Conservation (phyloP, 139 green algal genomes). For the Medakamo hakoo region DNA sequence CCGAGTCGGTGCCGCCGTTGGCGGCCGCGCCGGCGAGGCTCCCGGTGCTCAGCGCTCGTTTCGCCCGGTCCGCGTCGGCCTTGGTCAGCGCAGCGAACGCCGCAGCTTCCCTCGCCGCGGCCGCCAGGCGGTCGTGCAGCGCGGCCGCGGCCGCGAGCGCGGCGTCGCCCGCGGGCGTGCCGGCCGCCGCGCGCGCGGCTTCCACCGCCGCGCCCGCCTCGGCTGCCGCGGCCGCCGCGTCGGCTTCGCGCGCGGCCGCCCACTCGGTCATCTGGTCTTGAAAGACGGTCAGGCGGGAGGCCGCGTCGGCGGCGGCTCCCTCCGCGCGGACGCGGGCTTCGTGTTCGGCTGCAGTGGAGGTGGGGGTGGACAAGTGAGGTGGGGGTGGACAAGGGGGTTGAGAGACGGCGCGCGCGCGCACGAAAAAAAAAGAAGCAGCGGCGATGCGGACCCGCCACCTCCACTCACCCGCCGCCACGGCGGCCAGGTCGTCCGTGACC, state of each 20-base stretch:
- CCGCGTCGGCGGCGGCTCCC: slow-evolving; percentile 35
- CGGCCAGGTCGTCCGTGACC: not conserved
- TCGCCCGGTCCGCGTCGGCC: slow-evolving; percentile 38
- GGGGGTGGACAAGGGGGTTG: not conserved
- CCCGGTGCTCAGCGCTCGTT: slow-evolving; percentile 19
- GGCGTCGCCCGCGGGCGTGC: not conserved
- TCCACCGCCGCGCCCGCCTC: not conserved
- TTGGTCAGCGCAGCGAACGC: slow-evolving; percentile 25
- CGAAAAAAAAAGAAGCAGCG: not conserved
- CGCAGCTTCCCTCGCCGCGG: slow-evolving; percentile 24
- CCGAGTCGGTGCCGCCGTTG: slow-evolving; percentile 17
- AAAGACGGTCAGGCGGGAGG: slow-evolving; percentile 40
- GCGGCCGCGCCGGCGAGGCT: not conserved
- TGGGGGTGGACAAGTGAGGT: not conserved
- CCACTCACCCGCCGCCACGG: not conserved
- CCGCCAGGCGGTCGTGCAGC: slow-evolving; percentile 20
- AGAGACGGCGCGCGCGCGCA: no score
- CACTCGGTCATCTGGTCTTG: slow-evolving; percentile 70
- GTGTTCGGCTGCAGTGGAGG: slow-evolving; percentile 44
- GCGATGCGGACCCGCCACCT: not conserved
- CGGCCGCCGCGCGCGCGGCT: not conserved
- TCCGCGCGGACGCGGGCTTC: slow-evolving; percentile 45
- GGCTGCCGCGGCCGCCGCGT: slow-evolving; percentile 11
- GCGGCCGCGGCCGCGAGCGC: slow-evolving; percentile 4
- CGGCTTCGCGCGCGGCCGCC: slow-evolving; percentile 32